These are phyloP conservation scores for Cylindrotheca fusiformis DNA, from an alignment of 108 stramenopile genomes.

Conservation along the genomic window DNA sequence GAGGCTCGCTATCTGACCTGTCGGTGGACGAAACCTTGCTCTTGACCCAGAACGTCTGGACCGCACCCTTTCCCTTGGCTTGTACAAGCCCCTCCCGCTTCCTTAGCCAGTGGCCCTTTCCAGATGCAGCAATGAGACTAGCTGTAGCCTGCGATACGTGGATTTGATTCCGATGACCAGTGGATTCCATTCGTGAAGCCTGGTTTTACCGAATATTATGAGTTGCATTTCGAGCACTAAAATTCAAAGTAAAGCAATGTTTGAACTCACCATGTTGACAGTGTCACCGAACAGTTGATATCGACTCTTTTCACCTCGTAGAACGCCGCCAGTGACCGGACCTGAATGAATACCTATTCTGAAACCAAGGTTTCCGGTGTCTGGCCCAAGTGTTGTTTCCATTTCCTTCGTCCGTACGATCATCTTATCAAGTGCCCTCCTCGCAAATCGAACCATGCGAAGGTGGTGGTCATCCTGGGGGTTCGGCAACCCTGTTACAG, in stretches of 20 bases:
- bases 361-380: constrained; percentile 14
- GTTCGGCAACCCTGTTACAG: constrained; percentile 13
- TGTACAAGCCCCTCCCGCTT: constrained; percentile 30
- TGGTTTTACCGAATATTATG: constrained; percentile 10
- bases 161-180: constrained; percentile 35
- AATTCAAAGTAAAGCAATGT: constrained; percentile 21
- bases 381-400: constrained; percentile 17
- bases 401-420: constrained; percentile 1
- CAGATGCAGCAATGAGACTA: constrained; percentile 22
- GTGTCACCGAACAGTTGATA: constrained; percentile 11
- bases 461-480: constrained; percentile 9
- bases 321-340: constrained; percentile 24
- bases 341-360: constrained; percentile 21
- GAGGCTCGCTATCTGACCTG: neutral
- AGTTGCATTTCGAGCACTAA: constrained; percentile 24
- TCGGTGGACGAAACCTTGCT: neutral
- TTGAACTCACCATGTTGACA: constrained; percentile 1
- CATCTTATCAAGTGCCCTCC: neutral
- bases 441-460: constrained; percentile 2
- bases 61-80: constrained; percentile 47
- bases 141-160: constrained; percentile 51
- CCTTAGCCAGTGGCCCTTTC: constrained; percentile 41
- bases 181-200: constrained; percentile 52
- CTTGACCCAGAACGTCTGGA: constrained; percentile 40
- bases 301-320: constrained; percentile 25